Percentiles rank a stretch among this genome's conserved stretches.
phyloP scores from a whole-genome alignment of 768 basidiomycete species.

The Termitomyces eurrhizus region DNA sequence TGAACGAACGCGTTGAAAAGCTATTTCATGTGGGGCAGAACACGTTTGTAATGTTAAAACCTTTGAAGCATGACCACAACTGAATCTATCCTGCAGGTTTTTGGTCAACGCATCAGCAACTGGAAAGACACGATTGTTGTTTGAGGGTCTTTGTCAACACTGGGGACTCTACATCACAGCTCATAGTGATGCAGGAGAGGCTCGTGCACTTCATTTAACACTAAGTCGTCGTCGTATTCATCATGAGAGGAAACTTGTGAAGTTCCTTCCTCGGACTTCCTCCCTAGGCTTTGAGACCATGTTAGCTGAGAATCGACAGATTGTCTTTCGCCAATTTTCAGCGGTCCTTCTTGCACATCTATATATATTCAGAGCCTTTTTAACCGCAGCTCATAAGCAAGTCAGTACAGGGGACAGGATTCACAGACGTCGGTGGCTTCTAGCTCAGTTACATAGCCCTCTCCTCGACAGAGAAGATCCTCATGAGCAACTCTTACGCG shows the following conservation, averaged over 20 bases:
- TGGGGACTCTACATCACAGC: constrained; percentile 6
- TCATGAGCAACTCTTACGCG: not conserved
- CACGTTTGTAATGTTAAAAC: not conserved
- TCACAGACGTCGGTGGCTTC: not conserved
- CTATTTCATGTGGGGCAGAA: not conserved
- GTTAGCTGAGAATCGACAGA: not conserved
- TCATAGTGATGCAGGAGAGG: not conserved
- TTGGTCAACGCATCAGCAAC: no score
- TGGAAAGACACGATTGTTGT: not conserved
- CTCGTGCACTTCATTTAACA: not conserved
- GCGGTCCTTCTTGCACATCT: not conserved
- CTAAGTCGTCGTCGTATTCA: not conserved
- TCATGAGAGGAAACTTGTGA: not conserved
- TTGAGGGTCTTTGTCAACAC: constrained; percentile 1
- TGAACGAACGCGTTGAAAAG: not conserved
- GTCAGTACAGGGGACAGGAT: not conserved
- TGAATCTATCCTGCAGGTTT: no score
- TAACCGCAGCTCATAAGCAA: not conserved
- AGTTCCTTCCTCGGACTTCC: not conserved
- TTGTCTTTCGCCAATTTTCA: not conserved
- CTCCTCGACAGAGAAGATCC: not conserved
- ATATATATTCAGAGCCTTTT: not conserved
- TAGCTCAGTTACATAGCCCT: not conserved
- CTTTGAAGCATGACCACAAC: not conserved
- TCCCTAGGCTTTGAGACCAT: not conserved